Evolutionary conservation across 1,284 basidiomycete genomes (phyloP).

Genomic region (Ustilago crameri): DNA sequence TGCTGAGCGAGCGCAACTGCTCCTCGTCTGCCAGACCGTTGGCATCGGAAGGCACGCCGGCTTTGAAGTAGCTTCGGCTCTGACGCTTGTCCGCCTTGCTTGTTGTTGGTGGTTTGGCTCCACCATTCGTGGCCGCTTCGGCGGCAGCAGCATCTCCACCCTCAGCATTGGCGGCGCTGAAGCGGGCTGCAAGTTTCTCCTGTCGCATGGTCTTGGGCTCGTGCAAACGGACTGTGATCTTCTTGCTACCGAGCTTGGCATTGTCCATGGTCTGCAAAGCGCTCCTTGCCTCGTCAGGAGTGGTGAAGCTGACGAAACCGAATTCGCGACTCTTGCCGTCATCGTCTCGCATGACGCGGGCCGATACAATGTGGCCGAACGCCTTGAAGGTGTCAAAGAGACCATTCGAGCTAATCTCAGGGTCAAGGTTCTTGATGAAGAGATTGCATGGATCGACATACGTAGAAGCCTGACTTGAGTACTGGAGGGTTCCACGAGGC

Average conservation of each 20-base stretch:
- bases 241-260: constrained; percentile 71
- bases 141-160: constrained; percentile 4
- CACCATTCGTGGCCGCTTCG: background rate
- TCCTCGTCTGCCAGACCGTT: constrained; percentile 71
- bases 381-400: constrained; percentile 55
- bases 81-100: constrained; percentile 39
- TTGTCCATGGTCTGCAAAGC: constrained; percentile 79
- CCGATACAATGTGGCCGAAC: constrained; percentile 72
- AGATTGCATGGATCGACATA: constrained; percentile 64
- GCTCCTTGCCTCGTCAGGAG: constrained; percentile 72
- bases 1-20: constrained; percentile 78
- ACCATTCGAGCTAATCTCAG: constrained; percentile 45
- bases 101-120: constrained; percentile 5
- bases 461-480: constrained; percentile 53
- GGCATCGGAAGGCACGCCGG: constrained; percentile 44
- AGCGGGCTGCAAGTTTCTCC: constrained; percentile 84
- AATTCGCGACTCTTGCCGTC: constrained; percentile 85
- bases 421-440: constrained; percentile 63
- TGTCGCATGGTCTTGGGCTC: constrained; percentile 88
- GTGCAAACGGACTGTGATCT: constrained; percentile 84
- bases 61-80: constrained; percentile 56
- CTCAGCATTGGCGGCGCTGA: constrained; percentile 62
- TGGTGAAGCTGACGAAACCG: constrained; percentile 85
- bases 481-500: constrained; percentile 40
- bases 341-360: constrained; percentile 92